A percentile compares a stretch with the other conserved stretches of the same genome.
Evolutionary conservation across 2,329 filamentous ascomycete genomes (phyloP).

Genomic region (Cytospora piceicola): DNA sequence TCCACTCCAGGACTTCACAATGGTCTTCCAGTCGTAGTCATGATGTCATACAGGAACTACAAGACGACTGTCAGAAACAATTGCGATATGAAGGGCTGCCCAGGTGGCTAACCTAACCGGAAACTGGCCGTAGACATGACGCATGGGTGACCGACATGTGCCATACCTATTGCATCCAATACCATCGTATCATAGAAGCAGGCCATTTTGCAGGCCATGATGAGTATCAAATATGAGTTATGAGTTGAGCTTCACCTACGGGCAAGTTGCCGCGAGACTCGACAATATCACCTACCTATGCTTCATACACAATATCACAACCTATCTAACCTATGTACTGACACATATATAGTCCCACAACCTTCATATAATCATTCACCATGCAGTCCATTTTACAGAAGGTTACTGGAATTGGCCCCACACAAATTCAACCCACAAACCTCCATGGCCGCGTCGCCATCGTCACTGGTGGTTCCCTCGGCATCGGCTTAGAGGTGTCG

Average conservation of each 20-base stretch:
- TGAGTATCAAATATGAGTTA: not conserved
- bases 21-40: not conserved
- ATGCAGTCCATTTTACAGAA: slow-evolving; percentile 46
- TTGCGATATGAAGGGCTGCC: not conserved
- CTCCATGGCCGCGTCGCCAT: slow-evolving; percentile 43
- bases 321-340: not conserved
- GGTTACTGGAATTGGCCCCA: slow-evolving; percentile 42
- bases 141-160: not conserved
- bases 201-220: no score
- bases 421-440: slow-evolving; percentile 41
- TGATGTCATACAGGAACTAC: not conserved
- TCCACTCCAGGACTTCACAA: not conserved
- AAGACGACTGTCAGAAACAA: not conserved
- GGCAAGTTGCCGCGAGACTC: not conserved
- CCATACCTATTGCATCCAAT: not conserved
- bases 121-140: not conserved
- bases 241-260: not conserved
- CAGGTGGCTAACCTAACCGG: no score
- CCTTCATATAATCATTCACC: not conserved
- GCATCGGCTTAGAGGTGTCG: slow-evolving; percentile 45
- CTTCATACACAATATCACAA: not conserved
- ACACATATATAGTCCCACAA: no score
- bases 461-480: slow-evolving; percentile 44
- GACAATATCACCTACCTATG: no score
- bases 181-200: not conserved